These are phyloP conservation scores for Lactarius vividus DNA, from an alignment of 768 basidiomycete species.

Conservation along the genomic window DNA sequence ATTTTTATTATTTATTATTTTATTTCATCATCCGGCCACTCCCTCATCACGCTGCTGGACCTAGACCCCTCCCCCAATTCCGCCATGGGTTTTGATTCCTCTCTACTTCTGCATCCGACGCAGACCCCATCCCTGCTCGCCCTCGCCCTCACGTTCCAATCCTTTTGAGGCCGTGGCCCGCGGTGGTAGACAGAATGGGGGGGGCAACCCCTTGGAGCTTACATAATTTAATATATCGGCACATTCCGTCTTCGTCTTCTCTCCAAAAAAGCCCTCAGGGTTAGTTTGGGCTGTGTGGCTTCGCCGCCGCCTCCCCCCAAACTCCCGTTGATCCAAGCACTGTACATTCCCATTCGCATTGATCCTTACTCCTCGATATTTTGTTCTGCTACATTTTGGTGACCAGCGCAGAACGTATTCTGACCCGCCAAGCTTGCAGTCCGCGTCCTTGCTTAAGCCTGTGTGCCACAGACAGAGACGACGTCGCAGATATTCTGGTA, in stretches of 20 bases:
- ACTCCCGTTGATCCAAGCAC: conserved; percentile 12
- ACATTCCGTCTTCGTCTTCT: conserved; percentile 15
- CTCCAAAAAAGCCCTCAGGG: not conserved
- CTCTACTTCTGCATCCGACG: not conserved
- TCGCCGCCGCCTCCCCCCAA: conserved; percentile 6
- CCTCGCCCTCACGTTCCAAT: not conserved
- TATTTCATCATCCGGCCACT: not conserved
- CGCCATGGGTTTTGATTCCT: not conserved
- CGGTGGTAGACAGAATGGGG: conserved; percentile 6
- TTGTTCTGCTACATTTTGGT: not conserved
- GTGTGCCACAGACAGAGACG: not conserved
- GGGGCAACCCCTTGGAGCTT: conserved; percentile 2
- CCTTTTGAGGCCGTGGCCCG: conserved; percentile 15
- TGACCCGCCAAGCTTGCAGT: not conserved
- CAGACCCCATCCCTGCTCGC: not conserved
- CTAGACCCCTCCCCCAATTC: conserved; percentile 9
- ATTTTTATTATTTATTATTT: conserved; percentile 10
- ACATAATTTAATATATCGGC: conserved; percentile 16
- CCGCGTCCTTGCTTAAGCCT: not conserved
- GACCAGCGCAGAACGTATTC: not conserved
- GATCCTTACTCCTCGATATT: not conserved
- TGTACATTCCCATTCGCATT: conserved; percentile 5
- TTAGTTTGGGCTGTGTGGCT: conserved; percentile 1
- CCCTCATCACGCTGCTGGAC: not conserved
- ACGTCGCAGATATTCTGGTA: not conserved